phyloP scores from a whole-genome alignment of 495 filamentous ascomycete genomes.

The Daldinia bambusicola region DNA sequence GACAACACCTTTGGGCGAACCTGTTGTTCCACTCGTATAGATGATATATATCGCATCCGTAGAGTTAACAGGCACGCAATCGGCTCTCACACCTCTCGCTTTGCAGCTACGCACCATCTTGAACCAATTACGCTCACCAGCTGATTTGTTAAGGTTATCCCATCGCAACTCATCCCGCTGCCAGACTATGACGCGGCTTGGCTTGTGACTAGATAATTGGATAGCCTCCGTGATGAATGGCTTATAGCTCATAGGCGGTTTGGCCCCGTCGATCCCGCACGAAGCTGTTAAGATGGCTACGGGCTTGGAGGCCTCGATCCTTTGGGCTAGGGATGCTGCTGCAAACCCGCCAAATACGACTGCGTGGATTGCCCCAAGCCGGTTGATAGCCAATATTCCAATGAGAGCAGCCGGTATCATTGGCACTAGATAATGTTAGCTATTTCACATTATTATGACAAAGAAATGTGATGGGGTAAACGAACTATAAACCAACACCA shows the following conservation, averaged over 20 bases:
- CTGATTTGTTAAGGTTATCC: conserved; percentile 69
- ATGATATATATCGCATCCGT: conserved; percentile 89
- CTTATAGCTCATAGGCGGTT: conserved; percentile 76
- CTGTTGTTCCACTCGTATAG: conserved; percentile 87
- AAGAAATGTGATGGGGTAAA: conserved; percentile 35
- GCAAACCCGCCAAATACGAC: conserved; percentile 96
- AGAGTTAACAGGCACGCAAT: conserved; percentile 78
- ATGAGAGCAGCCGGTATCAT: conserved; percentile 93
- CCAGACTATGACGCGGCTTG: conserved; percentile 77
- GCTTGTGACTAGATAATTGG: conserved; percentile 67
- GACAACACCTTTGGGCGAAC: conserved; percentile 87
- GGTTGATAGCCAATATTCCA: conserved; percentile 81
- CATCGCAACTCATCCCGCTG: conserved; percentile 78
- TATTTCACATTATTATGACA: neutral
- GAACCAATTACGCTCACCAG: conserved; percentile 82
- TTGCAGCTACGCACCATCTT: conserved; percentile 73
- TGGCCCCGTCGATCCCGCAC: conserved; percentile 89
- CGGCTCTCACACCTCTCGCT: conserved; percentile 70
- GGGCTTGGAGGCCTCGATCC: conserved; percentile 84
- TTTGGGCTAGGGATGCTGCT: conserved; percentile 80
- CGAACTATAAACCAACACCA: conserved; percentile 91
- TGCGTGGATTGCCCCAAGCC: conserved; percentile 87
- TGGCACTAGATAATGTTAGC: conserved; percentile 70
- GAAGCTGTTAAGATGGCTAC: conserved; percentile 84
- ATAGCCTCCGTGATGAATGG: conserved; percentile 77